Evolutionary conservation across 169 alveolate species (phyloP), one percentile per base, ranked within the genome.

Genomic region (Cyclospora cayetanensis): DNA sequence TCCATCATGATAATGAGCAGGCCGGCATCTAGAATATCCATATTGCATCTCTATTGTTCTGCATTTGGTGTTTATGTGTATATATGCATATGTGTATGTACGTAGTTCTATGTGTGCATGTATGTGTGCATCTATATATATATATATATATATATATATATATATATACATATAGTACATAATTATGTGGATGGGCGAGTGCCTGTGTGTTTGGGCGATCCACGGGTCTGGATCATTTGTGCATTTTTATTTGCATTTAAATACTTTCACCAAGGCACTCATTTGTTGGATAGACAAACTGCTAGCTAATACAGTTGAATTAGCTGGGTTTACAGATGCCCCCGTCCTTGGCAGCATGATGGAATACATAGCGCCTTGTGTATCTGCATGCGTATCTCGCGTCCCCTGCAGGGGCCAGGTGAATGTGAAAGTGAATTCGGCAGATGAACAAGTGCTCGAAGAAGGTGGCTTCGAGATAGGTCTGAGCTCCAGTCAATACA

Each of bases 1-100:
- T 97, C 80, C 97, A 95, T 80, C 96, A 94, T n/a, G n/a, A n/a
- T n/a, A n/a, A n/a, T n/a, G n/a, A n/a, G n/a, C n/a, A n/a, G n/a
- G n/a, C n/a, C n/a, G n/a, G n/a, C n/a, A n/a, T n/a, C n/a, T n/a
- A n/a, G n/a, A n/a, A n/a, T n/a, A n/a, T n/a, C n/a, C n/a, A n/a
- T n/a, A n/a, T n/a, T n/a, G n/a, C n/a, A 80, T 92, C 93, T n/a
- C 95, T 91, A 77, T 50, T 50, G 11, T 50, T 12, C 18, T 50
- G 11, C 18, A 50, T 50, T 50, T 50, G 11, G 18, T 50, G n/a
- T 50, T 50, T 63, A 63, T 18, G 22, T 63, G 7, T 12, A 25
- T 63, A 63, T 12, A 25, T 63, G 22, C 29, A 66, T 66, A 31
- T 66, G 2, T 66, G 39, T 66, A 66, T 66, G 3, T 66, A 25